Conservation (phyloP, 31 red algal species). For the Endocladia muricata region DNA sequence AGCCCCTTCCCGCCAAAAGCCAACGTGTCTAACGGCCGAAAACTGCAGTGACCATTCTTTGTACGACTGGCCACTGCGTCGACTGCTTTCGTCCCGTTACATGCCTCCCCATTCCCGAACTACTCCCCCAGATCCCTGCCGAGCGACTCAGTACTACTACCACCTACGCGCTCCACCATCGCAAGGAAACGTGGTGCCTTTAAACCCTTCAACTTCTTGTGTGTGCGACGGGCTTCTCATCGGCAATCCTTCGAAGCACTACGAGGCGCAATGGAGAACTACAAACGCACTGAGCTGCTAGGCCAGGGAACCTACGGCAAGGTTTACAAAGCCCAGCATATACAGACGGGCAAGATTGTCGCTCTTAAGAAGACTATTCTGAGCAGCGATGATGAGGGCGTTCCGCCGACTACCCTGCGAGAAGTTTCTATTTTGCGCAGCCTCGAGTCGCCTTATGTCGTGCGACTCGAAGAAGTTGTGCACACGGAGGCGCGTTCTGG, state of each 20-base stretch:
- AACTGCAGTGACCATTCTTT: too few relatives aligned
- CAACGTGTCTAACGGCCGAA: too few relatives aligned
- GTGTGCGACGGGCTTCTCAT: not conserved
- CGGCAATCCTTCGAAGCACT: not conserved
- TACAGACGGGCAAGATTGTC: conserved; percentile 68
- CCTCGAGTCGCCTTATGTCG: conserved; percentile 88
- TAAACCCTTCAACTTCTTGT: too few relatives aligned
- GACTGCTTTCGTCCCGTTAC: too few relatives aligned
- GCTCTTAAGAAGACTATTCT: conserved; percentile 94
- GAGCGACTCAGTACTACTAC: too few relatives aligned
- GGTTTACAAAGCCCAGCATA: conserved; percentile 87
- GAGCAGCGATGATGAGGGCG: conserved; percentile 96
- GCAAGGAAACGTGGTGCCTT: too few relatives aligned
- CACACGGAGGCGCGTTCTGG: conserved; percentile 82
- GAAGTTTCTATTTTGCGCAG: conserved; percentile 97
- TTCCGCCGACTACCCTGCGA: conserved; percentile 93
- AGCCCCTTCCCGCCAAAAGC: too few relatives aligned
- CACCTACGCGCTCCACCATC: too few relatives aligned
- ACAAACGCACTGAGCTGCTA: conserved; percentile 68
- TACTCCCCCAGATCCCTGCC: too few relatives aligned
- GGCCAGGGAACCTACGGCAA: conserved; percentile 99
- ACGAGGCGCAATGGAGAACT: conserved; percentile 58
- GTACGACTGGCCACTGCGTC: too few relatives aligned
- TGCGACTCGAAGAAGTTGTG: conserved; percentile 90
- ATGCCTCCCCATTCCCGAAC: too few relatives aligned